Base-by-base conservation (phyloP, 495 filamentous ascomycete genomes). In the Penicillium steckii region DNA sequence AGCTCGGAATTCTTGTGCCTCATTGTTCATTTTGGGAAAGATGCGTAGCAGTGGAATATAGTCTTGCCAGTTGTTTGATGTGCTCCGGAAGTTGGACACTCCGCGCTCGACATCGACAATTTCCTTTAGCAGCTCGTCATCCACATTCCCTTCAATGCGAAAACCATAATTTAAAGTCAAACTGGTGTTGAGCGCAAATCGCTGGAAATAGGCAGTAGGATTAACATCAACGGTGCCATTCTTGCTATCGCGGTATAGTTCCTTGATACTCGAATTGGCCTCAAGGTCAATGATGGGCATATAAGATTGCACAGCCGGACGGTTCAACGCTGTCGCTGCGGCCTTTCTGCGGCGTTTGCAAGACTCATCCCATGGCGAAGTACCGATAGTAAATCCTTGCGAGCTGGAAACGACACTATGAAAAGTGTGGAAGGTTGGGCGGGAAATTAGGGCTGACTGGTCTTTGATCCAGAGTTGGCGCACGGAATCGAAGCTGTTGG, bases 251-350 rank as follows among this genome's bases (percentile, higher is more conserved):
- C 72, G 64, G 41, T 84, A 71, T 5, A 89, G 64, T 53, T 88
- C 85, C 50, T 79, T 80, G 64, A 89, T 85, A 55, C 80, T 84
- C 41, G 78, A 73, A 27, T 77, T 85, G 18, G 77, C 76, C 58
- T 88, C 85, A 19, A 87, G 77, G 54, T 88, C 85, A 44, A 89
- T 82, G 59, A 87, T 83, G 1, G 85, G 86, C 83, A 87, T 87
- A 60, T 86, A 90, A 0, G 78, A 80, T 46, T 84, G 81, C 1
- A 84, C 79, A 0, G 85, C 83, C 1, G 84, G 81, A 15, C 80
- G 71, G 67, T 90, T 90, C 8, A 90, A 67, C 0, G 85, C 85
- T 0, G 84, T 87, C 2, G 85, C 85, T 0, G 86, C 85, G 0
- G 85, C 84, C 70, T 88, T 88, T 41, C 85, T 74, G 7, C 85